phyloP scores from a whole-genome alignment of 2,329 filamentous ascomycete species.

The Diplodia scrobiculata region DNA sequence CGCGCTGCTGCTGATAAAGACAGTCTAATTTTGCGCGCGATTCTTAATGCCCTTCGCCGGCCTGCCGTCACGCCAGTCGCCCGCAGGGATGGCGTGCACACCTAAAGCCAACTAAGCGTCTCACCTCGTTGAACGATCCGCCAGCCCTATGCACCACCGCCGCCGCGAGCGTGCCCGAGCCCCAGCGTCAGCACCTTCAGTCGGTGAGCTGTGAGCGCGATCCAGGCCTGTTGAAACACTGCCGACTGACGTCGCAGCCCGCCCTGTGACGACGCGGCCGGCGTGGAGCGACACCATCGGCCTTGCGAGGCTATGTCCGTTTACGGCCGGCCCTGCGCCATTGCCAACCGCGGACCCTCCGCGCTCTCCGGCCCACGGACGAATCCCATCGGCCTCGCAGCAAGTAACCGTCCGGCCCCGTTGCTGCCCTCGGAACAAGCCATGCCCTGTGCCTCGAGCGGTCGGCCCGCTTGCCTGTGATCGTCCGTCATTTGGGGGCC shows the following conservation, averaged over 20 bases:
- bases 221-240: constrained; percentile 23
- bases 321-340: constrained; percentile 1
- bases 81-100: constrained; percentile 22
- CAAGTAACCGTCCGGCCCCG: constrained; percentile 6
- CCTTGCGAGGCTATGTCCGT: constrained; percentile 6
- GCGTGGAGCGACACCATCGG: not conserved
- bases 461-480: constrained; percentile 20
- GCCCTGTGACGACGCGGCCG: constrained; percentile 6
- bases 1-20: not conserved
- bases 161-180: constrained; percentile 20
- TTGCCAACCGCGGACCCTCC: constrained; percentile 1
- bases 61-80: not conserved
- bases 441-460: constrained; percentile 7
- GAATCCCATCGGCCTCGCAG: constrained; percentile 13
- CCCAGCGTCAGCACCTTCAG: constrained; percentile 23
- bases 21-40: constrained; percentile 9
- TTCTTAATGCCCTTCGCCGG: not conserved
- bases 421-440: constrained; percentile 15
- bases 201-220: constrained; percentile 19
- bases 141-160: constrained; percentile 38
- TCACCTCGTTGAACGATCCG: constrained; percentile 33
- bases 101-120: constrained; percentile 35
- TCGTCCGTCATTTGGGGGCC: constrained; percentile 21
- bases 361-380: not conserved
- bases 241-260: constrained; percentile 20